Evolutionary conservation across 1,284 basidiomycete genomes (phyloP).

Genomic region (Inonotus obliquus): DNA sequence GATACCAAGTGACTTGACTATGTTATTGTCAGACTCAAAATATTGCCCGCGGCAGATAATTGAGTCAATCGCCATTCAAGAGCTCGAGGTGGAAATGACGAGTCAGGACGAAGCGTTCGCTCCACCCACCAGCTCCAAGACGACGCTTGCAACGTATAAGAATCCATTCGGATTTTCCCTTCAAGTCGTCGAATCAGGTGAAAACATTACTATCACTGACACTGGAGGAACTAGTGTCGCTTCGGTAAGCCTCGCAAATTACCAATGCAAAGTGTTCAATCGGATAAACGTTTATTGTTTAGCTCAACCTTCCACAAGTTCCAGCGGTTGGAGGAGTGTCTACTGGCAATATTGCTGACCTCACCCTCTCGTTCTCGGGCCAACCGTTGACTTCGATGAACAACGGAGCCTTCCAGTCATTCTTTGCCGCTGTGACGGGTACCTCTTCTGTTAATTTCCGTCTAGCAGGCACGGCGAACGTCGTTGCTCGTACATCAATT

Average conservation of each 20-base stretch:
- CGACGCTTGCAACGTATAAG: slow-evolving; percentile 61
- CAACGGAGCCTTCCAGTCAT: slow-evolving; percentile 47
- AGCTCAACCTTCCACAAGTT: slow-evolving; percentile 54
- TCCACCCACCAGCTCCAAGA: slow-evolving; percentile 54
- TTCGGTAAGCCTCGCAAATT: slow-evolving; percentile 32
- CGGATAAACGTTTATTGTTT: slow-evolving; percentile 2
- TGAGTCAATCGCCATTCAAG: slow-evolving; percentile 58
- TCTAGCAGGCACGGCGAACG: slow-evolving; percentile 55
- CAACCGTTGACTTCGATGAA: slow-evolving; percentile 53
- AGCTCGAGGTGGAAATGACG: slow-evolving; percentile 54
- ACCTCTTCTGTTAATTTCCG: slow-evolving; percentile 41
- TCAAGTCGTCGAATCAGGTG: slow-evolving; percentile 53
- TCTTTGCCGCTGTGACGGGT: slow-evolving; percentile 60
- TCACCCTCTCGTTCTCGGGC: slow-evolving; percentile 54
- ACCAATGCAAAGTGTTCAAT: not conserved
- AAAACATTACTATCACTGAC: slow-evolving; percentile 49
- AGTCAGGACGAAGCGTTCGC: slow-evolving; percentile 50
- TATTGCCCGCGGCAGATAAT: slow-evolving; percentile 43
- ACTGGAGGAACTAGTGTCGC: slow-evolving; percentile 48
- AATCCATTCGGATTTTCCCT: slow-evolving; percentile 79
- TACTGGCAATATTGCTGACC: slow-evolving; percentile 57
- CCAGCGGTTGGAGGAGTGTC: slow-evolving; percentile 58
- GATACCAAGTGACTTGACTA: not conserved
- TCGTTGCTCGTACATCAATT: slow-evolving; percentile 60
- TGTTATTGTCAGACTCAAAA: not conserved